phyloP scores from a whole-genome alignment of 495 filamentous ascomycete genomes.

The Penicillium arizonense region DNA sequence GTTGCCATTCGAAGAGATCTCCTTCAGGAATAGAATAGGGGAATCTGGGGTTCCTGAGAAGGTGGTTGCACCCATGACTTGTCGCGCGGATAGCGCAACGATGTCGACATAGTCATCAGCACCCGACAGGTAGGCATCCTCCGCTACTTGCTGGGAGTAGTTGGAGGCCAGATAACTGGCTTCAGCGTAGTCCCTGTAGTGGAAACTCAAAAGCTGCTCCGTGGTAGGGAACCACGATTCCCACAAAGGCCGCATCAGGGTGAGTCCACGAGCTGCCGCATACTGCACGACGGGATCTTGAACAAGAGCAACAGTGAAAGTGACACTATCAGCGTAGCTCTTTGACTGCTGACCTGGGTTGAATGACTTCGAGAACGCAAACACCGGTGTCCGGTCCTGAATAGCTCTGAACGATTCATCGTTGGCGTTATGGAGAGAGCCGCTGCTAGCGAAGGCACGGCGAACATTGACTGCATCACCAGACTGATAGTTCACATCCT shows the following conservation, averaged over 20 bases:
- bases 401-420: slow-evolving; percentile 67
- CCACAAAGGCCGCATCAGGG: slow-evolving; percentile 85
- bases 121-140: slow-evolving; percentile 64
- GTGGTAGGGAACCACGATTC: slow-evolving; percentile 64
- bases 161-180: slow-evolving; percentile 65
- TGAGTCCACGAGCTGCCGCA: slow-evolving; percentile 77
- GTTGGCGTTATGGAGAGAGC: slow-evolving; percentile 62
- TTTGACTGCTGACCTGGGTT: slow-evolving; percentile 32
- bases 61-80: slow-evolving; percentile 84
- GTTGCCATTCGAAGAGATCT: slow-evolving; percentile 94
- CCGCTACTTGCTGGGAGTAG: slow-evolving; percentile 74
- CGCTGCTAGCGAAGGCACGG: slow-evolving; percentile 68
- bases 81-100: slow-evolving; percentile 82
- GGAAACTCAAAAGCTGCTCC: slow-evolving; percentile 66
- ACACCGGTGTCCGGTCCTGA: slow-evolving; percentile 83
- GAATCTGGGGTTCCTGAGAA: slow-evolving; percentile 85
- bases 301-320: slow-evolving; percentile 80
- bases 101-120: slow-evolving; percentile 68
- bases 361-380: slow-evolving; percentile 87
- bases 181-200: slow-evolving; percentile 70
- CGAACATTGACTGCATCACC: slow-evolving; percentile 69
- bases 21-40: slow-evolving; percentile 87
- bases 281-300: slow-evolving; percentile 87
- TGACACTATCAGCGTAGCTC: slow-evolving; percentile 48
- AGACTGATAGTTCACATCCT: slow-evolving; percentile 63